Evolutionary conservation across 1,284 basidiomycete genomes (phyloP), one percentile per base, ranked within the genome.

Genomic region (Phlebopus sp.): DNA sequence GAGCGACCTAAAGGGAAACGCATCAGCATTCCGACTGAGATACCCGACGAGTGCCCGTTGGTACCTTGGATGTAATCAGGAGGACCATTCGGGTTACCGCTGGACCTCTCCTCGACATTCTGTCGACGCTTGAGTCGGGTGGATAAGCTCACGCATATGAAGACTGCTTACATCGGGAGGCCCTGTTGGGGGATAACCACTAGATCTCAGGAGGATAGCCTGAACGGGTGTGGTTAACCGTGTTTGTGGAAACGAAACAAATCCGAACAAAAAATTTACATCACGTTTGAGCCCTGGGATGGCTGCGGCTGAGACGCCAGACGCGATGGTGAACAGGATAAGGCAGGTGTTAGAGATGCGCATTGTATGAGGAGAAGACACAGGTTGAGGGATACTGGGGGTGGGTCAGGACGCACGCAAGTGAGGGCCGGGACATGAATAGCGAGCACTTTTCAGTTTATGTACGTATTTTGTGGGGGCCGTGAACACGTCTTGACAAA

Each of bases 321-420:
- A 57, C 0, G 36, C 40, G 6, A 50, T 44, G 0, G 59, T 51
- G 47, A 60, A 49, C 34, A 58, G 2, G 4, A 48, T 25, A 17
- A 47, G 7, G 37, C 48, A 2, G 5, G 55, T 34, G 18, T 42
- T 1, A 3, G 45, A 48, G 2, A 56, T 4, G 36, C 57, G 59
- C 59, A 60, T 62, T 37, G 11, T 31, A 21, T 10, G 11, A 8
- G 29, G 44, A 31, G 4, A 17, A 19, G 17, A 32, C 21, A 42
- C 13, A 23, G n/a, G 23, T 19, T 21, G 37, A 17, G 11, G 23
- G 37, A 11, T 23, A n/a, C 9, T n/a, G 19, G n/a, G 23, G 37
- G n/a, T 1, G 13, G 19, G 37, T 35, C 32, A 35, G 32, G 32
- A 35, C 32, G 32, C 37, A 23, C 37, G 11, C 37, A 29, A 38